A percentile compares a stretch with the other conserved stretches of the same genome.
Evolutionary conservation across 305 asterid species (phyloP).

Genomic region (Petunia hybrid): DNA sequence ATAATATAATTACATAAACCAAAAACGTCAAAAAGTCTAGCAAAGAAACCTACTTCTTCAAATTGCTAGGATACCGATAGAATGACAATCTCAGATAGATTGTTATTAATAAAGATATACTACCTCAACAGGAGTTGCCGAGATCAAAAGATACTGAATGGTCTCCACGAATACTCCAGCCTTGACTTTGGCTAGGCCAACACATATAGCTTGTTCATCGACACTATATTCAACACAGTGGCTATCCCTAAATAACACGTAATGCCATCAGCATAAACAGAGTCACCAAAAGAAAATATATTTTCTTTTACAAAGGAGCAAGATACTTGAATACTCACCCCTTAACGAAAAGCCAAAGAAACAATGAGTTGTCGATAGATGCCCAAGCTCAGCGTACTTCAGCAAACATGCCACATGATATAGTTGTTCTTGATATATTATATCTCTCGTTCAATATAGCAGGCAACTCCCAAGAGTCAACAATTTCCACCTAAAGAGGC

Average conservation of each 20-base stretch:
- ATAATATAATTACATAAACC: too few relatives aligned
- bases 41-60: too few relatives aligned
- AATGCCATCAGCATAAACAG: constrained; percentile 31
- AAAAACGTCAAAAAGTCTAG: too few relatives aligned
- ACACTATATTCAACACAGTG: constrained; percentile 91
- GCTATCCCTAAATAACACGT: constrained; percentile 72
- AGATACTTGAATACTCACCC: constrained; percentile 57
- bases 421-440: constrained; percentile 93
- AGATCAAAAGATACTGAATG: constrained; percentile 84
- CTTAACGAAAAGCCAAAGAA: constrained; percentile 96
- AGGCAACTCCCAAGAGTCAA: constrained; percentile 96
- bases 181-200: constrained; percentile 86
- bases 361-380: constrained; percentile 90
- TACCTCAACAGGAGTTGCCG: constrained; percentile 99
- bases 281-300: not conserved
- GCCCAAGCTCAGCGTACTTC: constrained; percentile 99
- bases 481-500: constrained; percentile 95
- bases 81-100: not conserved
- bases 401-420: constrained; percentile 95
- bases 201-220: constrained; percentile 97
- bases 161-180: constrained; percentile 95
- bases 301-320: too few relatives aligned
- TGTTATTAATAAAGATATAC: constrained; percentile 4
- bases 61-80: too few relatives aligned
- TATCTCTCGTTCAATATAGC: constrained; percentile 86